Percentiles rank a stretch among this genome's conserved stretches.
phyloP scores from a whole-genome alignment of 1,284 basidiomycete genomes.

The Mixia osmundae region DNA sequence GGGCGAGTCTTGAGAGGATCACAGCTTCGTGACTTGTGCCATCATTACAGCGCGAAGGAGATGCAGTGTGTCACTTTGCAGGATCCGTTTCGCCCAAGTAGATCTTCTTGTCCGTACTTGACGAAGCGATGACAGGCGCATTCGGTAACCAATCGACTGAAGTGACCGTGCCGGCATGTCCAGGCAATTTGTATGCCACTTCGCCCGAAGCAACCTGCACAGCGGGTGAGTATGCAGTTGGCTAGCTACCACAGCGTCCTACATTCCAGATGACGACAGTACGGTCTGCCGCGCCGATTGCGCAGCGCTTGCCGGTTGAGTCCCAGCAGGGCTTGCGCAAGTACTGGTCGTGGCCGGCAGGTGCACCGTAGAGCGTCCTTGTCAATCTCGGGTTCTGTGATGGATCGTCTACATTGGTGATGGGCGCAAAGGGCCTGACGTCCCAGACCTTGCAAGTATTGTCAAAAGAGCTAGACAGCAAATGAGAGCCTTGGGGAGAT shows the following conservation, averaged over 20 bases:
- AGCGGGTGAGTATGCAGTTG: slow-evolving; percentile 38
- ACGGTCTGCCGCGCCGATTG: slow-evolving; percentile 28
- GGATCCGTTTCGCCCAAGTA: slow-evolving; percentile 41
- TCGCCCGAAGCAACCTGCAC: slow-evolving; percentile 6
- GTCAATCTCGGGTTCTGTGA: slow-evolving; percentile 35
- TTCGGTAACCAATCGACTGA: slow-evolving; percentile 72
- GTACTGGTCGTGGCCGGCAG: slow-evolving; percentile 71
- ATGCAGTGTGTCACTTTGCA: too few species aligned
- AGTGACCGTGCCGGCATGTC: slow-evolving; percentile 80
- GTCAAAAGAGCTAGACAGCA: slow-evolving; percentile 68
- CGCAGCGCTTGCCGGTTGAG: slow-evolving; percentile 23
- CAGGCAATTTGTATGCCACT: slow-evolving; percentile 38
- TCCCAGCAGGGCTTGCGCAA: slow-evolving; percentile 51
- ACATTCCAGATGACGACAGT: slow-evolving; percentile 78
- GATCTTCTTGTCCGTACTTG: slow-evolving; percentile 71
- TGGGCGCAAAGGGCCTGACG: slow-evolving; percentile 67
- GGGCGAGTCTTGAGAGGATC: too few species aligned
- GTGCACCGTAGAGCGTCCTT: slow-evolving; percentile 48
- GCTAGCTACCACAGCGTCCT: slow-evolving; percentile 20
- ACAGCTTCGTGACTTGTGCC: too few species aligned
- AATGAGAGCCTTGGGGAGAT: slow-evolving; percentile 58
- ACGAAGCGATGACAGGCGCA: slow-evolving; percentile 67
- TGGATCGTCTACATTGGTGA: slow-evolving; percentile 28
- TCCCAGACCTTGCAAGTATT: slow-evolving; percentile 70
- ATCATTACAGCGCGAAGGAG: too few species aligned